phyloP scores from a whole-genome alignment of 2,329 filamentous ascomycete genomes.

The Zymoseptoria crescenta region DNA sequence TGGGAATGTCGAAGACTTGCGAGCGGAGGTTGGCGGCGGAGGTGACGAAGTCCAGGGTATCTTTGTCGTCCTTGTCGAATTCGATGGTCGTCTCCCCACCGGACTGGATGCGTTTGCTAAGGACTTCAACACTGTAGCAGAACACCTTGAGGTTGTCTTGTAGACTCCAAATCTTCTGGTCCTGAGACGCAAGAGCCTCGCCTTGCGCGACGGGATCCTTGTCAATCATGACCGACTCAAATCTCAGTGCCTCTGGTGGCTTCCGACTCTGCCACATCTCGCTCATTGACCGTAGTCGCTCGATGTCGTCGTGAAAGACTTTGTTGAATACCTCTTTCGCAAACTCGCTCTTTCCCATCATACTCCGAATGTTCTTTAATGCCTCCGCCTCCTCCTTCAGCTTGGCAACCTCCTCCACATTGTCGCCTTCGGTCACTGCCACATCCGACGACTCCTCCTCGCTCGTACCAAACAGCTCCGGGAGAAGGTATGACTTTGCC shows the following conservation, averaged over 20 bases:
- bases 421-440: conserved; percentile 76
- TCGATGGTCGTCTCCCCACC: conserved; percentile 56
- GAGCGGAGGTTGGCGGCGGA: conserved; percentile 86
- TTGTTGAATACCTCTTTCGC: conserved; percentile 80
- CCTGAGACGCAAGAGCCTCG: conserved; percentile 47
- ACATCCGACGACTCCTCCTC: conserved; percentile 76
- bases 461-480: conserved; percentile 85
- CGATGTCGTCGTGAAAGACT: conserved; percentile 79
- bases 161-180: conserved; percentile 72
- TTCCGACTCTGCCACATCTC: conserved; percentile 91
- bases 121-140: conserved; percentile 68
- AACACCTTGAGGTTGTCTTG: conserved; percentile 82
- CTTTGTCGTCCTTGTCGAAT: conserved; percentile 95
- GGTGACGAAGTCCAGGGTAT: conserved; percentile 90
- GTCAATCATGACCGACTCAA: conserved; percentile 42
- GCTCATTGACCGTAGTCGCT: conserved; percentile 74
- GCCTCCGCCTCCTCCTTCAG: conserved; percentile 75
- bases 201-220: conserved; percentile 27
- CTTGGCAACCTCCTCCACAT: conserved; percentile 81
- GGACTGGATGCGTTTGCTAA: conserved; percentile 62
- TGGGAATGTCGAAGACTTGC: conserved; percentile 77
- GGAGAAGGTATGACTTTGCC: conserved; percentile 93
- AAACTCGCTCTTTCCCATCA: conserved; percentile 73
- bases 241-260: conserved; percentile 66
- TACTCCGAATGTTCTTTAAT: conserved; percentile 70